A percentile compares a stretch with the other conserved stretches of the same genome.
Evolutionary conservation across 306 rosid genomes (phyloP).

Genomic region (Castanea crenata): DNA sequence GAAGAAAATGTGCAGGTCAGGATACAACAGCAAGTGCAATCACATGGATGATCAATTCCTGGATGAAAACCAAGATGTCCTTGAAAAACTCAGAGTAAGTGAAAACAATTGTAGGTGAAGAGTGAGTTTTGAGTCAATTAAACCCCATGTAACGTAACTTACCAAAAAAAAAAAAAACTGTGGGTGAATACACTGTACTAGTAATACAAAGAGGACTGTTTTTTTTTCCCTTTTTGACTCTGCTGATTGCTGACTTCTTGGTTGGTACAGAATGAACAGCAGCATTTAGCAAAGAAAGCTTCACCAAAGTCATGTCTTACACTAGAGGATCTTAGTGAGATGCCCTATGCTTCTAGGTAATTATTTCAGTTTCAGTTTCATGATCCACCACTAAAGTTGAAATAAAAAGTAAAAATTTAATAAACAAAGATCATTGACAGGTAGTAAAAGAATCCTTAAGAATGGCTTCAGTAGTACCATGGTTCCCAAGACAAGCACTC

Average conservation of each 20-base stretch:
- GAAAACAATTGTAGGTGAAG: not conserved
- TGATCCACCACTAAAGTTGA: not conserved
- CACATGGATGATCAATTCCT: constrained; percentile 87
- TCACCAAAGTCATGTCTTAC: constrained; percentile 33
- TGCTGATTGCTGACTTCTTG: not conserved
- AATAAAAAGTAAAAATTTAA: not conserved
- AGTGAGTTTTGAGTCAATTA: too few species aligned
- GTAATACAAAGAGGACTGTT: not conserved
- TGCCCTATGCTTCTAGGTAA: constrained; percentile 73
- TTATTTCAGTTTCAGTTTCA: not conserved
- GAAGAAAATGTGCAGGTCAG: constrained; percentile 43
- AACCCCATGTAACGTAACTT: too few species aligned
- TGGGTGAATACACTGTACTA: too few species aligned
- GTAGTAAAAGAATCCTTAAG: constrained; percentile 79
- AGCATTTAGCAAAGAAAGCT: constrained; percentile 33
- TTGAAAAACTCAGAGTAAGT: constrained; percentile 50
- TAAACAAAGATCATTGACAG: constrained; percentile 20
- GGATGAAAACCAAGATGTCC: constrained; percentile 64
- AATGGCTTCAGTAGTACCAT: constrained; percentile 82
- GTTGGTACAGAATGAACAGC: constrained; percentile 60
- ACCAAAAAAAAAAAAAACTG: too few species aligned
- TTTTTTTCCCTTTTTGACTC: not conserved
- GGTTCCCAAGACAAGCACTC: constrained; percentile 78
- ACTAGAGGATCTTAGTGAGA: constrained; percentile 56
- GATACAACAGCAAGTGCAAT: constrained; percentile 85